Conservation (phyloP, 2,329 filamentous ascomycete genomes). For the Torrubiella hemipterigena region DNA sequence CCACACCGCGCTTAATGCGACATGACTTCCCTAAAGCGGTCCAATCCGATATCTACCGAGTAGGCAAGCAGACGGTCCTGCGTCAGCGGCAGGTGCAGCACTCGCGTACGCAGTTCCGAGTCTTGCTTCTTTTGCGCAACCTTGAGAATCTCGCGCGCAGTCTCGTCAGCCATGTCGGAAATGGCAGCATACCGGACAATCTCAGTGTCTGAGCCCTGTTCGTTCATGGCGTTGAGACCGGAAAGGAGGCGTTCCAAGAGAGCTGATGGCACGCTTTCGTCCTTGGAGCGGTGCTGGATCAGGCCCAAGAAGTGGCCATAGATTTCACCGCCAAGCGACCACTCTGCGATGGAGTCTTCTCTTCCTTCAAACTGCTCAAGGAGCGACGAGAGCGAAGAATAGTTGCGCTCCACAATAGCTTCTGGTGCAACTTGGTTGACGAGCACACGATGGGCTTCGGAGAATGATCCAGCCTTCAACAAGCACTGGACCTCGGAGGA, state of each 20-base stretch:
- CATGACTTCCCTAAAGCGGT: slow-evolving; percentile 57
- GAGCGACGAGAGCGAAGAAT: slow-evolving; percentile 54
- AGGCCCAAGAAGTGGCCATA: slow-evolving; percentile 53
- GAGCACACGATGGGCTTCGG: slow-evolving; percentile 77
- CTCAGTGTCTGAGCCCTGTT: slow-evolving; percentile 27
- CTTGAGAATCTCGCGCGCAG: slow-evolving; percentile 54
- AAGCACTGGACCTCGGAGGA: slow-evolving; percentile 67
- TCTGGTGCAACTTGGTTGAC: slow-evolving; percentile 68
- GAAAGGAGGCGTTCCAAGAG: slow-evolving; percentile 45
- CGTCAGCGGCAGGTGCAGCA: slow-evolving; percentile 54
- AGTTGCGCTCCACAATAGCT: slow-evolving; percentile 74
- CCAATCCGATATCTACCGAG: slow-evolving; percentile 55
- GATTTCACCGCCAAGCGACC: slow-evolving; percentile 69
- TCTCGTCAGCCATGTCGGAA: slow-evolving; percentile 67
- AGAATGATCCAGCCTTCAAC: slow-evolving; percentile 61
- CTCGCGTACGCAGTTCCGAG: slow-evolving; percentile 23
- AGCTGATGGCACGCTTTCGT: slow-evolving; percentile 26
- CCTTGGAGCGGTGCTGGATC: slow-evolving; percentile 29
- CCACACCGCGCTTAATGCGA: too few relatives aligned
- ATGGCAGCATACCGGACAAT: slow-evolving; percentile 56
- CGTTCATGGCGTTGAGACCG: slow-evolving; percentile 43
- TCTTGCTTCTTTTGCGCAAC: slow-evolving; percentile 39
- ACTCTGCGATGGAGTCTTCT: slow-evolving; percentile 52
- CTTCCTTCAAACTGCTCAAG: slow-evolving; percentile 59
- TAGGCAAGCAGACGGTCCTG: slow-evolving; percentile 62